Conservation (phyloP, 2,329 filamentous ascomycete species). For the Microascus cirrosus region DNA sequence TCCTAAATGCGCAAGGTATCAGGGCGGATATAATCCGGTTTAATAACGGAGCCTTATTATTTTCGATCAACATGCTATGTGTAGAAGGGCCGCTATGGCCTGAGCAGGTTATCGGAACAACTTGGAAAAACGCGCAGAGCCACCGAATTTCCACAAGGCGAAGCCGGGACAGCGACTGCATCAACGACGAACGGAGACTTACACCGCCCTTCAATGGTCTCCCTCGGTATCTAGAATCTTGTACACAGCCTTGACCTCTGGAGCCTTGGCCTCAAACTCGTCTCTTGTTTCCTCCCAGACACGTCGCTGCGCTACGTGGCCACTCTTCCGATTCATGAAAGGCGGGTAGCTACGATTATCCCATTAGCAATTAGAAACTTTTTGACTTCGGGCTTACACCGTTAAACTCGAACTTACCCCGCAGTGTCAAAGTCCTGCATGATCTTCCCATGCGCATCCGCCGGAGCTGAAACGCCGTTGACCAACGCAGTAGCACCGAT, state of each 20-base stretch:
- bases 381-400: too few relatives aligned
- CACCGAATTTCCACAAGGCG: too few relatives aligned
- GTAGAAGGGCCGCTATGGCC: too few relatives aligned
- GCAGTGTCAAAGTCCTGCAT: slow-evolving; percentile 23
- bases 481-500: slow-evolving; percentile 24
- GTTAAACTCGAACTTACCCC: slow-evolving; percentile 13
- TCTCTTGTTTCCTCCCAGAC: slow-evolving; percentile 15
- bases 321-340: slow-evolving; percentile 20
- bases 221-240: slow-evolving; percentile 8
- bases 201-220: too few relatives aligned
- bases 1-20: too few relatives aligned
- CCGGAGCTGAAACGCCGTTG: slow-evolving; percentile 20
- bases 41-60: too few relatives aligned
- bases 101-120: too few relatives aligned
- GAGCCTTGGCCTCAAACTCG: slow-evolving; percentile 16
- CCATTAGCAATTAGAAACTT: not conserved
- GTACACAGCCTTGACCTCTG: slow-evolving; percentile 14
- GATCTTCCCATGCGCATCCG: slow-evolving; percentile 21
- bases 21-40: too few relatives aligned
- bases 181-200: too few relatives aligned
- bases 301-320: slow-evolving; percentile 12
- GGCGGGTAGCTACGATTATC: slow-evolving; percentile 17
- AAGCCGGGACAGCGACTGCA: too few relatives aligned
- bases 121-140: too few relatives aligned
- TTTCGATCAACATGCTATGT: too few relatives aligned